A percentile compares a stretch with the other conserved stretches of the same genome.
These are phyloP conservation scores for Pilatotrama ljubarskyi DNA, from an alignment of 768 basidiomycete genomes.

Conservation along the genomic window DNA sequence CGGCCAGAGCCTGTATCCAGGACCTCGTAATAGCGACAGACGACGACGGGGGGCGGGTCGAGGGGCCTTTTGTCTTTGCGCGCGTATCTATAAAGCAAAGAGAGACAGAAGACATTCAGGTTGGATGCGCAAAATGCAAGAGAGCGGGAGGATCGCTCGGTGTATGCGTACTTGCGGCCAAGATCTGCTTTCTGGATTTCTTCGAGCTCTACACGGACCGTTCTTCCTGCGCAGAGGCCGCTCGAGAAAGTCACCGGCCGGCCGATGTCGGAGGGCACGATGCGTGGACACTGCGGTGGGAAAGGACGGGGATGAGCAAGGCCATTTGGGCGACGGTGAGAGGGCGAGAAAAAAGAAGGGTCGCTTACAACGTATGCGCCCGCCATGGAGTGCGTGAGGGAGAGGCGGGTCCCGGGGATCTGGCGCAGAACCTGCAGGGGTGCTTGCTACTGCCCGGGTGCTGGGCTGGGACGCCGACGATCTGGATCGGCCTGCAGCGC, in stretches of 20 bases:
- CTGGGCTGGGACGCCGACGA: too few relatives aligned
- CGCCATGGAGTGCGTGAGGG: too few relatives aligned
- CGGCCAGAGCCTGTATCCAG: slow-evolving; percentile 35
- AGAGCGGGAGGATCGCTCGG: background rate
- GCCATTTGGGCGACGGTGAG: background rate
- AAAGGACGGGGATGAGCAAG: background rate
- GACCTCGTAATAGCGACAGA: slow-evolving; percentile 50
- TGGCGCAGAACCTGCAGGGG: too few relatives aligned
- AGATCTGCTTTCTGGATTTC: slow-evolving; percentile 68
- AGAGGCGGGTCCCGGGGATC: too few relatives aligned
- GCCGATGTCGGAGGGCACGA: slow-evolving; percentile 34
- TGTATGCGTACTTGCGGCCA: slow-evolving; percentile 56
- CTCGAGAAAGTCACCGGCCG: slow-evolving; percentile 53
- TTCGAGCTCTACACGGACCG: slow-evolving; percentile 52
- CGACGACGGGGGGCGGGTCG: slow-evolving; percentile 66
- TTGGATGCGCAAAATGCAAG: too few relatives aligned
- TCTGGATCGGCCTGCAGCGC: too few relatives aligned
- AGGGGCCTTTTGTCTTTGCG: slow-evolving; percentile 62
- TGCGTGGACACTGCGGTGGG: background rate
- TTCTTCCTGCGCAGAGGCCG: slow-evolving; percentile 63
- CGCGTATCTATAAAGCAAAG: slow-evolving; percentile 42
- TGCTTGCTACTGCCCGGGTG: too few relatives aligned
- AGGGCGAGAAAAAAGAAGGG: background rate
- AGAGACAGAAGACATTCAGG: background rate
- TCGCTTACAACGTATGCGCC: background rate